A percentile compares a stretch with the other conserved stretches of the same genome.
These are phyloP conservation scores for Fusarium duplospermum DNA, from an alignment of 2,329 filamentous ascomycete genomes.

Conservation along the genomic window DNA sequence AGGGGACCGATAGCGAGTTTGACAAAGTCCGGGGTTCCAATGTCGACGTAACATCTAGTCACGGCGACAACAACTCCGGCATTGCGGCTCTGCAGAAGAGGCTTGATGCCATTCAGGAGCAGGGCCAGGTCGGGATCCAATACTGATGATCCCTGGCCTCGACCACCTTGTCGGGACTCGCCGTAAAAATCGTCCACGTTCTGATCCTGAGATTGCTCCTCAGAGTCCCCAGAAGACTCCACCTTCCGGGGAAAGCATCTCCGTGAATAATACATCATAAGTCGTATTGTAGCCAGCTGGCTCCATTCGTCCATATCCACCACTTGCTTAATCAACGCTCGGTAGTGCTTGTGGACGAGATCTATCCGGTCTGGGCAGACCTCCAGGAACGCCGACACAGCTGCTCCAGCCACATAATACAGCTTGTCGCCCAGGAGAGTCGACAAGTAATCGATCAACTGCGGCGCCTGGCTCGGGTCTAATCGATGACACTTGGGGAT, in stretches of 20 bases:
- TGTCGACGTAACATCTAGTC: conserved; percentile 83
- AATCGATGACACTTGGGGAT: conserved; percentile 96
- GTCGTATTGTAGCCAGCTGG: conserved; percentile 82
- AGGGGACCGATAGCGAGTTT: conserved; percentile 83
- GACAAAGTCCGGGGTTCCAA: conserved; percentile 84
- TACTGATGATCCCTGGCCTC: conserved; percentile 60
- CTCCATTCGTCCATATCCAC: conserved; percentile 99
- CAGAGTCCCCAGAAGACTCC: conserved; percentile 62
- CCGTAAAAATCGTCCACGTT: conserved; percentile 84
- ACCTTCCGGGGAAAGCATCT: conserved; percentile 85
- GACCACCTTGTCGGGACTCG: conserved; percentile 62
- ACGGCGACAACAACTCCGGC: conserved; percentile 92
- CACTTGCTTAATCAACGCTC: conserved; percentile 84
- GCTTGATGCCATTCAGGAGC: conserved; percentile 81
- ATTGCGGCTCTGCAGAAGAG: conserved; percentile 92
- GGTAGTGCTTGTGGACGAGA: conserved; percentile 91
- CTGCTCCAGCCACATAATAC: conserved; percentile 96
- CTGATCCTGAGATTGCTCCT: conserved; percentile 45
- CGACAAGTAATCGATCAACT: conserved; percentile 84
- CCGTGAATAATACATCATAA: conserved; percentile 87
- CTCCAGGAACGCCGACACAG: conserved; percentile 88
- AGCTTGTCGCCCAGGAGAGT: conserved; percentile 88
- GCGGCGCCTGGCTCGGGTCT: conserved; percentile 85
- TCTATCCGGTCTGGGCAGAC: conserved; percentile 90
- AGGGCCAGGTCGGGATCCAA: conserved; percentile 86